phyloP scores from a whole-genome alignment of 2,329 filamentous ascomycete species.

The Metarhizium rileyi region DNA sequence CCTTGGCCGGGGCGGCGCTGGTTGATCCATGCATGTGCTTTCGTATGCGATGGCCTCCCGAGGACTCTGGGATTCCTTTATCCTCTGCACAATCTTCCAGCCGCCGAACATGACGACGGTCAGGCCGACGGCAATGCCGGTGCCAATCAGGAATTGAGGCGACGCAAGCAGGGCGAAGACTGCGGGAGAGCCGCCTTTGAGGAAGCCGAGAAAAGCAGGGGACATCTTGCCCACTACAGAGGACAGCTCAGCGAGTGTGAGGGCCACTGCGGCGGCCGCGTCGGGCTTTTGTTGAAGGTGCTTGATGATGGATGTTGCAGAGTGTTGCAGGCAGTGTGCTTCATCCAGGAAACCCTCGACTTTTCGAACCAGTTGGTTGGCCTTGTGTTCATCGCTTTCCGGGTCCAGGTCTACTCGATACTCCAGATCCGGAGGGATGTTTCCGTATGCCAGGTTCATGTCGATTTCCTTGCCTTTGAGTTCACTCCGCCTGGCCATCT shows the following conservation, averaged over 20 bases:
- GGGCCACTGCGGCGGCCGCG: constrained; percentile 83
- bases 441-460: constrained; percentile 86
- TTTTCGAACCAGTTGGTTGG: constrained; percentile 53
- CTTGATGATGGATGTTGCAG: constrained; percentile 71
- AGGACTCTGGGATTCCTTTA: constrained; percentile 37
- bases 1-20: constrained; percentile 17
- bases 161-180: constrained; percentile 79
- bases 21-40: constrained; percentile 14
- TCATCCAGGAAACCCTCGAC: constrained; percentile 76
- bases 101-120: constrained; percentile 93
- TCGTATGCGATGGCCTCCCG: constrained; percentile 21
- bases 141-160: constrained; percentile 90
- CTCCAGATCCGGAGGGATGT: constrained; percentile 60
- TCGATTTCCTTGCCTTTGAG: constrained; percentile 52
- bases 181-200: constrained; percentile 76
- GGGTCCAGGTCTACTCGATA: constrained; percentile 37
- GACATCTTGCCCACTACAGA: constrained; percentile 74
- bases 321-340: constrained; percentile 80
- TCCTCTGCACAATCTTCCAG: constrained; percentile 93
- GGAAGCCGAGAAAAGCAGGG: constrained; percentile 61
- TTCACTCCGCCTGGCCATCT: constrained; percentile 18
- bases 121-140: constrained; percentile 80
- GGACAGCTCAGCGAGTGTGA: constrained; percentile 86
- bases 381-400: constrained; percentile 45
- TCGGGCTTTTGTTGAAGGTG: constrained; percentile 66